Conservation (phyloP, 352 stramenopile species). For the Phytophthora tubulina region DNA sequence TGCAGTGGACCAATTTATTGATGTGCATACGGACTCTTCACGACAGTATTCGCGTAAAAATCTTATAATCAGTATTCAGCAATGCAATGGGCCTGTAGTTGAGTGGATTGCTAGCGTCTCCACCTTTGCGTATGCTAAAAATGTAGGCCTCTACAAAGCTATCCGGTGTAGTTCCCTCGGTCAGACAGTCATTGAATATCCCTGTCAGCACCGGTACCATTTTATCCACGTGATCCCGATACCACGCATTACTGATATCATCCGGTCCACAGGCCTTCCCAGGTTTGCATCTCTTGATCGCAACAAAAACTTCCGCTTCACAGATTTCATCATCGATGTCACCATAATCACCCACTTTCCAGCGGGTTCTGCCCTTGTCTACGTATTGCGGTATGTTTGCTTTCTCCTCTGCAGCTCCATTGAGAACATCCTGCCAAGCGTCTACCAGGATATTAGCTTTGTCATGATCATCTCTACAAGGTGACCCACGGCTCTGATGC, state of each 20-base stretch:
- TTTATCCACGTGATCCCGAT: not conserved
- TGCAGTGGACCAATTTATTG: not conserved
- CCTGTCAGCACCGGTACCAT: not conserved
- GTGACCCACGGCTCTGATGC: not conserved
- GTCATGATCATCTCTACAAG: not conserved
- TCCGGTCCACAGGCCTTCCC: not conserved
- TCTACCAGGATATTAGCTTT: slow-evolving; percentile 7
- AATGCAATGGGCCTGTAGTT: slow-evolving; percentile 23
- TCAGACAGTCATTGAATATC: slow-evolving; percentile 3
- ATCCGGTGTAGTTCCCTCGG: not conserved
- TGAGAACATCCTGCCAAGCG: slow-evolving; percentile 1
- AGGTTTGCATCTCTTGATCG: not conserved
- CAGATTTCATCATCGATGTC: slow-evolving; percentile 3
- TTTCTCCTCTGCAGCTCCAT: not conserved
- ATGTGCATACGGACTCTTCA: slow-evolving; percentile 8
- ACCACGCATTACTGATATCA: slow-evolving; percentile 1
- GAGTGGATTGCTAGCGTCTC: not conserved
- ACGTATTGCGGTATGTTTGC: too few relatives aligned
- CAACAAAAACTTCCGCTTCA: not conserved
- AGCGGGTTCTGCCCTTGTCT: not conserved
- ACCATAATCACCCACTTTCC: not conserved
- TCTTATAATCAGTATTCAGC: slow-evolving; percentile 23
- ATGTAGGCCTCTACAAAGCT: slow-evolving; percentile 17
- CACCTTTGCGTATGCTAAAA: slow-evolving; percentile 8
- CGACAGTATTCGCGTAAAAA: slow-evolving; percentile 8